Evolutionary conservation across 768 basidiomycete genomes (phyloP).

Genomic region (Mycena alexandri): DNA sequence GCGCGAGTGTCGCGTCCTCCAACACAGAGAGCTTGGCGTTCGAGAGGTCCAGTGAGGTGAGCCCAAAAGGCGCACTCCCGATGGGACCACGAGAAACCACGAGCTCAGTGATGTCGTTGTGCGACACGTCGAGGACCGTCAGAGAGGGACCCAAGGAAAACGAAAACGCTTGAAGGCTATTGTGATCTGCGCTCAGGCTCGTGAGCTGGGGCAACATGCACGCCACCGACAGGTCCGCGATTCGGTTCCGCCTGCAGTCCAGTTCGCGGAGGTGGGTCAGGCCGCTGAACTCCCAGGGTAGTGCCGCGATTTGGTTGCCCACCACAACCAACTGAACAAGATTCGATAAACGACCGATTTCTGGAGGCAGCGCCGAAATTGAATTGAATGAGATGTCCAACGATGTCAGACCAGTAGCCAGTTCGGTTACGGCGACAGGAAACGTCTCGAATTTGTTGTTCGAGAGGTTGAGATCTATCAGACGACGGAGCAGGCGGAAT

Average conservation of each 20-base stretch:
- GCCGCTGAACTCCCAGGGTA: constrained; percentile 71
- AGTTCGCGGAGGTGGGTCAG: constrained; percentile 76
- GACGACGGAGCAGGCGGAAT: constrained; percentile 77
- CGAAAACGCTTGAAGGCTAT: constrained; percentile 83
- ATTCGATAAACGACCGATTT: constrained; percentile 75
- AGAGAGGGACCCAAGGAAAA: constrained; percentile 78
- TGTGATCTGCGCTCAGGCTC: constrained; percentile 83
- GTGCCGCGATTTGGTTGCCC: constrained; percentile 80
- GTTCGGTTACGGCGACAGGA: constrained; percentile 78
- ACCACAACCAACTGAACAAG: constrained; percentile 83
- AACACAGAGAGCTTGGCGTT: constrained; percentile 89
- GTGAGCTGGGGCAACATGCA: constrained; percentile 78
- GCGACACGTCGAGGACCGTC: constrained; percentile 76
- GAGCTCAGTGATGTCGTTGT: constrained; percentile 91
- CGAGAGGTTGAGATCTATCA: constrained; percentile 89
- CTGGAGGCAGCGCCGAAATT: constrained; percentile 82
- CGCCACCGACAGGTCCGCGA: constrained; percentile 79
- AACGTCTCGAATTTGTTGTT: constrained; percentile 91
- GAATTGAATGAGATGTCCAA: constrained; percentile 97
- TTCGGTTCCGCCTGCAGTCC: constrained; percentile 89
- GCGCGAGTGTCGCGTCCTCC: constrained; percentile 77
- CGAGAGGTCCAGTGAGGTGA: constrained; percentile 88
- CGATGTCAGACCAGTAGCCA: constrained; percentile 72
- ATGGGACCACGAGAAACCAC: constrained; percentile 64
- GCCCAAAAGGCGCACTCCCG: constrained; percentile 58